Evolutionary conservation across 495 filamentous ascomycete species (phyloP), one percentile per base, ranked within the genome.

Genomic region (Aspergillus leporis): DNA sequence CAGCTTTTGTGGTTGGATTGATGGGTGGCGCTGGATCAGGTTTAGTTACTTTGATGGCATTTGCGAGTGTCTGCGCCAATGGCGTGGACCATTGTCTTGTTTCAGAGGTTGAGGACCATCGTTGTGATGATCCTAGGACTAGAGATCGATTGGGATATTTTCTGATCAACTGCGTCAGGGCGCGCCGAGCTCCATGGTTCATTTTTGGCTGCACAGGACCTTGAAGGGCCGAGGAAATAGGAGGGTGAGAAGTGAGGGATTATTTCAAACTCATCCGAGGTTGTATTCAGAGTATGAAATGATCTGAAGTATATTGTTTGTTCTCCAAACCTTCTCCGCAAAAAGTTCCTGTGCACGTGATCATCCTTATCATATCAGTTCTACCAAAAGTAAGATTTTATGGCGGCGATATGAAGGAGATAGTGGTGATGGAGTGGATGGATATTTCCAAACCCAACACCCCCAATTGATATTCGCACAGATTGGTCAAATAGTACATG

Each of bases 11-110:
- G 83, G 90, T 56, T 46, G 36, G 34, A 56, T 1, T 18, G 13
- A 51, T 16, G 52, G 60, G 28, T n/a, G 56, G 51, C 47, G 19
- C 4, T 4, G 16, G 28, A 41, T n/a, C 56, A 8, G 16, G 10
- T 22, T 14, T 50, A 34, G 38, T 49, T 51, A 95, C 92, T 61
- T 86, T 85, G 65, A 98, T 94, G 31, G 91, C 92, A 66, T 90
- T 85, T 41, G 86, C 87, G 28, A 98, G 79, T 64, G 85, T 87
- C 63, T 90, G 92, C 5, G 93, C 93, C 45, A 98, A 73, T 28
- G 93, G 93, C 36, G 93, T 98, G 12, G 92, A 94, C 90, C 92
- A 97, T 78, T 85, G 36, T 70, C 81, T 74, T 53, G 74, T 65
- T 54, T 70, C 68, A 46, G 70, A 67, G 62, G 73, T 71, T 40